These are phyloP conservation scores for Talaromyces sp. DNA, from an alignment of 2,329 filamentous ascomycete genomes.

Conservation along the genomic window DNA sequence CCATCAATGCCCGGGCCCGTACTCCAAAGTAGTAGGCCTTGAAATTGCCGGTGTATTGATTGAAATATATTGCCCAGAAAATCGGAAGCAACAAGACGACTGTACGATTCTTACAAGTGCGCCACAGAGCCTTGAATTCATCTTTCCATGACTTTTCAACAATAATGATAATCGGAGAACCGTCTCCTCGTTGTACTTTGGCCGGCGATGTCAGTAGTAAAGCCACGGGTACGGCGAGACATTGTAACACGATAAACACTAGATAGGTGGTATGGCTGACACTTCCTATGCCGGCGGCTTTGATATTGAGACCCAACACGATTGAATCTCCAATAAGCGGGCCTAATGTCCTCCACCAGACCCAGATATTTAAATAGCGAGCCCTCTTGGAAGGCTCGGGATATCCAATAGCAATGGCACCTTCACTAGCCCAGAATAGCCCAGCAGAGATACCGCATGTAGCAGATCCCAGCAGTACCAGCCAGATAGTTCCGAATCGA, in stretches of 20 bases:
- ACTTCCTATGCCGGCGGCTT: slow-evolving; percentile 22
- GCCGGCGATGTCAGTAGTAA: slow-evolving; percentile 39
- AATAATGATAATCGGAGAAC: slow-evolving; percentile 37
- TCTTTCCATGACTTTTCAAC: slow-evolving; percentile 39
- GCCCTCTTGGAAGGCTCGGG: slow-evolving; percentile 48
- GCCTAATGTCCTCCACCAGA: slow-evolving; percentile 51
- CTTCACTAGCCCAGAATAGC: slow-evolving; percentile 52
- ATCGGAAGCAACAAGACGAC: slow-evolving; percentile 42
- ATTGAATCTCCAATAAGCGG: slow-evolving; percentile 49
- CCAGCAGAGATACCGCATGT: slow-evolving; percentile 49
- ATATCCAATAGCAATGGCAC: slow-evolving; percentile 50
- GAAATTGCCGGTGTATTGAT: slow-evolving; percentile 48
- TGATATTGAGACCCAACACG: slow-evolving; percentile 43
- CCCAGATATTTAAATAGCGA: slow-evolving; percentile 48
- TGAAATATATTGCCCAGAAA: slow-evolving; percentile 47
- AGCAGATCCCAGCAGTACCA: slow-evolving; percentile 49
- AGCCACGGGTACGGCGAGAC: slow-evolving; percentile 35
- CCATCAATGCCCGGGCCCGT: slow-evolving; percentile 47
- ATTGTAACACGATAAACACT: slow-evolving; percentile 43
- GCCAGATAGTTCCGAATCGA: slow-evolving; percentile 39
- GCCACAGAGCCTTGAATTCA: slow-evolving; percentile 39
- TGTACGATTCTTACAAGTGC: slow-evolving; percentile 27
- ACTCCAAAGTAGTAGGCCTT: slow-evolving; percentile 49
- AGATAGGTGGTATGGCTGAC: slow-evolving; percentile 41
- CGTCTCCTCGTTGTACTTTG: slow-evolving; percentile 44